A percentile compares a stretch with the other conserved stretches of the same genome.
These are phyloP conservation scores for Fusarium duplospermum DNA, from an alignment of 2,329 filamentous ascomycete genomes.

Conservation along the genomic window DNA sequence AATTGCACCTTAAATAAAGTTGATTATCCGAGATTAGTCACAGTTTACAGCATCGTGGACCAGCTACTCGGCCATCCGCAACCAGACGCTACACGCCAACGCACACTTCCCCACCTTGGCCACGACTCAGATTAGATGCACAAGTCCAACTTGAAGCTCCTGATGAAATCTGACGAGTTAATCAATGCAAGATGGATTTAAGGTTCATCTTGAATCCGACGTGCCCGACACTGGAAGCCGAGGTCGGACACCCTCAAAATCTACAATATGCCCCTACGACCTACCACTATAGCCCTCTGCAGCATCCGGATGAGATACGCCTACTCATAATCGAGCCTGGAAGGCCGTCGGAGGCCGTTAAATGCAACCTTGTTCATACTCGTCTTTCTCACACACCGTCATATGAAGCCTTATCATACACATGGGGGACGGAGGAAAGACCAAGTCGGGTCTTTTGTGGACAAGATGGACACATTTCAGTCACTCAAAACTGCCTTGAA, in stretches of 20 bases:
- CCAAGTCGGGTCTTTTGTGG: background rate
- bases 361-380: background rate
- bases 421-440: background rate
- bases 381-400: background rate
- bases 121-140: background rate
- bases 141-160: background rate
- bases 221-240: too few relatives aligned
- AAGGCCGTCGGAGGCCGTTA: background rate
- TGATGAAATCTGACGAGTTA: background rate
- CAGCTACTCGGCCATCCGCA: background rate
- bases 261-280: background rate
- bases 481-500: background rate
- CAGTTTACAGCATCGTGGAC: background rate
- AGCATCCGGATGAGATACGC: background rate
- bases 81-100: background rate
- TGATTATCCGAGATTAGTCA: background rate
- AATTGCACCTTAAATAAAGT: background rate
- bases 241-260: background rate
- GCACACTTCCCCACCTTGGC: background rate
- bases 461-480: background rate
- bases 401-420: background rate
- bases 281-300: background rate
- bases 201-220: background rate
- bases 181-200: background rate
- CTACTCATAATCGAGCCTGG: background rate